A percentile compares a stretch with the other conserved stretches of the same genome.
These are phyloP conservation scores for Fermentozyma sake DNA, from an alignment of 1,139 yeast genomes.

Conservation along the genomic window DNA sequence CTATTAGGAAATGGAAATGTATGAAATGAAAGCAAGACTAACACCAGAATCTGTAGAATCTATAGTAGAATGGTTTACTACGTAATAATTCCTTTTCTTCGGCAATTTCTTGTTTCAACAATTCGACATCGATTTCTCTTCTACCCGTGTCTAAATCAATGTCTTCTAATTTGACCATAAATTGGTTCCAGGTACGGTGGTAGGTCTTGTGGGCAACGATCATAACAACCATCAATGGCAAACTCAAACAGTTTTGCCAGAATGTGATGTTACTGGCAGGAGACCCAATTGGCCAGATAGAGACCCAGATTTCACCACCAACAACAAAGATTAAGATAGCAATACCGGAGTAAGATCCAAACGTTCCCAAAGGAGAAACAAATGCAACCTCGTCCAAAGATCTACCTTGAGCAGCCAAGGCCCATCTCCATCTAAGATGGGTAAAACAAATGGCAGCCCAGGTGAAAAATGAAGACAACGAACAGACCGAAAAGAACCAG, in stretches of 20 bases:
- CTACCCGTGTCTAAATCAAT: constrained; percentile 51
- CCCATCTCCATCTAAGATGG: constrained; percentile 48
- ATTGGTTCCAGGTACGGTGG: constrained; percentile 16
- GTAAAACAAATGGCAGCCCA: constrained; percentile 52
- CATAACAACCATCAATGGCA: constrained; percentile 42
- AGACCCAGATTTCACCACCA: constrained; percentile 45
- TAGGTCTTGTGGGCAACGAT: constrained; percentile 24
- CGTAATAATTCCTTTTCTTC: constrained; percentile 32
- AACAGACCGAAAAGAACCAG: constrained; percentile 66
- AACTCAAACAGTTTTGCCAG: constrained; percentile 46
- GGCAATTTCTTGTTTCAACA: constrained; percentile 42
- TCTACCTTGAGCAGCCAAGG: constrained; percentile 43
- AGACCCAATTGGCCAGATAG: constrained; percentile 35
- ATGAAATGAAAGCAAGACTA: constrained; percentile 10
- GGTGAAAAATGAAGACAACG: constrained; percentile 55
- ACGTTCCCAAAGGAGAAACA: constrained; percentile 43
- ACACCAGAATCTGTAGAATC: constrained; percentile 38
- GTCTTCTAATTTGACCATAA: constrained; percentile 36
- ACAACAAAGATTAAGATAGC: constrained; percentile 37
- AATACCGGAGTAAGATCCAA: constrained; percentile 45
- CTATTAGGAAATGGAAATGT: constrained; percentile 1
- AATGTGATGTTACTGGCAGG: constrained; percentile 28
- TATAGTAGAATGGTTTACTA: constrained; percentile 26
- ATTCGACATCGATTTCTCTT: constrained; percentile 42
- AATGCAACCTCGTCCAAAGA: constrained; percentile 44